Percentiles rank a stretch among this genome's conserved stretches.
Conservation (phyloP, 2,329 filamentous ascomycete species). For the Neonectria coccinea region DNA sequence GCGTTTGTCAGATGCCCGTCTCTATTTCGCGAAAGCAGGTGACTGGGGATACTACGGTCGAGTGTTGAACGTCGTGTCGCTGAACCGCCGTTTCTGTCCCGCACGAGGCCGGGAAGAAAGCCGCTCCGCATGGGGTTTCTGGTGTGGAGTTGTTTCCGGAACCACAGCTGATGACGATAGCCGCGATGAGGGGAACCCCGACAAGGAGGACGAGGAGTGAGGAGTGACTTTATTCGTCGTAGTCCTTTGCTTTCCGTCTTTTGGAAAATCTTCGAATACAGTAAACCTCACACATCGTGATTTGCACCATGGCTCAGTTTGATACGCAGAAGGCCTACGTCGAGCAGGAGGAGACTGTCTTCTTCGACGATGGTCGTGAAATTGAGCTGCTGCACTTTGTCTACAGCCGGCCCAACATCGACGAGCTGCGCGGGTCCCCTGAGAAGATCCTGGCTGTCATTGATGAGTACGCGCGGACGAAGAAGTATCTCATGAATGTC, state of each 20-base stretch:
- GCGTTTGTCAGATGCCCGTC: background rate
- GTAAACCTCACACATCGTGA: background rate
- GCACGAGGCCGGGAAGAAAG: conserved; percentile 32
- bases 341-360: conserved; percentile 55
- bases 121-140: conserved; percentile 22
- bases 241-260: background rate
- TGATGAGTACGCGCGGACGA: conserved; percentile 70
- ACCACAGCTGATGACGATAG: conserved; percentile 9
- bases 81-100: conserved; percentile 3
- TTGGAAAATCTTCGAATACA: background rate
- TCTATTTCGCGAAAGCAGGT: background rate
- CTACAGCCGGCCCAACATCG: conserved; percentile 70
- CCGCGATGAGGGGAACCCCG: conserved; percentile 5
- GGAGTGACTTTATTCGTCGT: background rate
- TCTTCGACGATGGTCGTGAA: conserved; percentile 78
- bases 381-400: conserved; percentile 78
- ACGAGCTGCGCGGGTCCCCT: conserved; percentile 73
- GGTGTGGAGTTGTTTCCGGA: conserved; percentile 23
- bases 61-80: too few relatives aligned
- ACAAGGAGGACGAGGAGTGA: conserved; percentile 3
- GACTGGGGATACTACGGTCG: background rate
- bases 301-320: conserved; percentile 47
- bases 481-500: conserved; percentile 84
- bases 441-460: conserved; percentile 74
- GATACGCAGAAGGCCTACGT: conserved; percentile 55